Evolutionary conservation across 768 basidiomycete genomes (phyloP).

Genomic region (Candolleomyces aberdarensis): DNA sequence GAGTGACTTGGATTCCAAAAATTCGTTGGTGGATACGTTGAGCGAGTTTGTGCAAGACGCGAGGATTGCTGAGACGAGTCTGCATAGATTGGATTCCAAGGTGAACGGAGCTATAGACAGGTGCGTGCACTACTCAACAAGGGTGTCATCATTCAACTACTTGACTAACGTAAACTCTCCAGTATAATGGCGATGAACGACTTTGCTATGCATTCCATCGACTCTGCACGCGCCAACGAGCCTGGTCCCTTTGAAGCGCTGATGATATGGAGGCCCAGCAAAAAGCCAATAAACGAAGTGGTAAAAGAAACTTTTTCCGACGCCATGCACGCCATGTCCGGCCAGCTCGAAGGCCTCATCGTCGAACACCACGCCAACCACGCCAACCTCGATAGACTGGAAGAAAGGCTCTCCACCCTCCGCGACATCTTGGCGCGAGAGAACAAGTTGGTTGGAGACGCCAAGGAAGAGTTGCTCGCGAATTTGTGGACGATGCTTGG

Average conservation of each 20-base stretch:
- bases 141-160: neutral
- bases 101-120: too few relatives aligned
- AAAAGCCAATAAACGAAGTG: conserved; percentile 36
- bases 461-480: conserved; percentile 53
- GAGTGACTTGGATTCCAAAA: conserved; percentile 60
- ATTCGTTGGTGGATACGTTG: conserved; percentile 52
- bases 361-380: conserved; percentile 63
- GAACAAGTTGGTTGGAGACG: conserved; percentile 40
- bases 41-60: conserved; percentile 58
- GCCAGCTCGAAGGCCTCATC: conserved; percentile 51
- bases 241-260: conserved; percentile 26
- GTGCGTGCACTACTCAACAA: conserved; percentile 36
- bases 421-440: conserved; percentile 63
- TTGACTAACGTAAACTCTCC: conserved; percentile 3
- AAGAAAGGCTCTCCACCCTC: conserved; percentile 53
- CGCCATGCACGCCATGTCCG: conserved; percentile 58
- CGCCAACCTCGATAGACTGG: conserved; percentile 56
- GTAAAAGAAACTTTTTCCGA: conserved; percentile 54
- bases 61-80: conserved; percentile 51
- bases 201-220: conserved; percentile 61
- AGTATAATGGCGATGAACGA: conserved; percentile 77
- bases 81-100: conserved; percentile 64
- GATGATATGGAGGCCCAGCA: conserved; percentile 32
- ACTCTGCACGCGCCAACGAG: conserved; percentile 34
- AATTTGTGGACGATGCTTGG: conserved; percentile 71